Conservation (phyloP, 1,139 yeast species). For the Ogataea hybrid region DNA sequence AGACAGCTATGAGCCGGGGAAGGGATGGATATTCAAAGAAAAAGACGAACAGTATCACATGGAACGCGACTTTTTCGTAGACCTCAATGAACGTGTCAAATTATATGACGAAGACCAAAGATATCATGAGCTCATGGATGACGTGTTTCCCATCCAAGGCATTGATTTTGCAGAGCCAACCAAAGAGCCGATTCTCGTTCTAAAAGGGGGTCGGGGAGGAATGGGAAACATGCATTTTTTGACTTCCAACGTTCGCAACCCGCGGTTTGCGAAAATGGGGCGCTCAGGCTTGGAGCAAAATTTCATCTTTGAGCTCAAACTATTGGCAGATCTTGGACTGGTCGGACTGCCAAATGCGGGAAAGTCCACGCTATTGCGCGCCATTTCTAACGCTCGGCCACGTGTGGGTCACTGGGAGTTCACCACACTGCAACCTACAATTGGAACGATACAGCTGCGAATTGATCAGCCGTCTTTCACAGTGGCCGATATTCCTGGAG, state of each 20-base stretch:
- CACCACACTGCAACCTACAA: constrained; percentile 87
- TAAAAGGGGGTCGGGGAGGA: constrained; percentile 91
- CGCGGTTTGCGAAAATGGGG: constrained; percentile 82
- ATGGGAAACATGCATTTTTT: constrained; percentile 95
- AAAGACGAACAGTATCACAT: constrained; percentile 67
- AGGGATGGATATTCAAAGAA: constrained; percentile 87
- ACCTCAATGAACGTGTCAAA: constrained; percentile 59
- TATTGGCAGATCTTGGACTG: constrained; percentile 88
- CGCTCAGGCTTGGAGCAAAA: constrained; percentile 63
- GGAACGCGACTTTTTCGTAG: constrained; percentile 61
- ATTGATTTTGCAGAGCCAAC: constrained; percentile 70
- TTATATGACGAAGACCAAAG: constrained; percentile 62
- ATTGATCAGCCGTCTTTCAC: constrained; percentile 76
- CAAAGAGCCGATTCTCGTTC: constrained; percentile 60
- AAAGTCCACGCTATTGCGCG: constrained; percentile 80
- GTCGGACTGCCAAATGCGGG: constrained; percentile 98
- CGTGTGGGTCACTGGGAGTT: constrained; percentile 97
- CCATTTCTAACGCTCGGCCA: constrained; percentile 90
- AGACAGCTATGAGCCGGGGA: constrained; percentile 58
- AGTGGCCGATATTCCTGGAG: constrained; percentile 97
- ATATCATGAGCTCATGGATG: constrained; percentile 58
- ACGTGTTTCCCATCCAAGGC: constrained; percentile 76
- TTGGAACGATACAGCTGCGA: constrained; percentile 77
- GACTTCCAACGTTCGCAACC: constrained; percentile 81
- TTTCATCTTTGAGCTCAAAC: constrained; percentile 78